These are phyloP conservation scores for Mangifera indica DNA, from an alignment of 345 rosid genomes.

Conservation along the genomic window DNA sequence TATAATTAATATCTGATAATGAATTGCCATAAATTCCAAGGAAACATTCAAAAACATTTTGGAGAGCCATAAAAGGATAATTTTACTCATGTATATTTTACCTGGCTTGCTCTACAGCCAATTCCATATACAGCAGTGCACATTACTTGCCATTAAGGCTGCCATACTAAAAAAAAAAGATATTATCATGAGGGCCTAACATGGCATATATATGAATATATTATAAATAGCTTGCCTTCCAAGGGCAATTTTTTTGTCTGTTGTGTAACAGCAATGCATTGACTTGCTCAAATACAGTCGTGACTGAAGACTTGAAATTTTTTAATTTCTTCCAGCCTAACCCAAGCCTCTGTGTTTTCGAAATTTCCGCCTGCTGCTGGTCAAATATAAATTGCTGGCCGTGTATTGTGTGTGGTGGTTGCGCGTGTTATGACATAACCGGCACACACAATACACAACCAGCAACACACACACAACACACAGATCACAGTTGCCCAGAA, in stretches of 20 bases:
- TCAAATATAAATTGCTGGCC: background rate
- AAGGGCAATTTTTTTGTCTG: background rate
- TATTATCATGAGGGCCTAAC: background rate
- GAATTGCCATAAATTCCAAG: no score
- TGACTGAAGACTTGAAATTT: background rate
- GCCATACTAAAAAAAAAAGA: background rate
- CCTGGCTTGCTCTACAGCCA: background rate
- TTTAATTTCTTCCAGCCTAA: background rate
- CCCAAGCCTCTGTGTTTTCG: background rate
- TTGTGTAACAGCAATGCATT: background rate
- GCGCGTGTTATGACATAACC: no score
- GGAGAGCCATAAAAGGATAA: background rate
- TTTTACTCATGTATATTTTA: background rate
- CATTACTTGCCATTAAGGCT: background rate
- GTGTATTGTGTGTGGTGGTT: no score
- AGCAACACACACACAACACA: no score
- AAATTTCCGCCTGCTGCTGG: background rate
- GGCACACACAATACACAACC: no score
- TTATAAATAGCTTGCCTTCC: slow-evolving; percentile 12
- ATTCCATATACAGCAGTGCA: background rate
- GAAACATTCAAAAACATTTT: no score
- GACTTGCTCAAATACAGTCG: background rate
- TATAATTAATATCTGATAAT: background rate
- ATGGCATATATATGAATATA: background rate
- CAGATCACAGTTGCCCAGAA: no score